Evolutionary conservation across 805 yeast species (phyloP), one percentile per base, ranked within the genome.

Genomic region (Wickerhamomyces ciferrii): DNA sequence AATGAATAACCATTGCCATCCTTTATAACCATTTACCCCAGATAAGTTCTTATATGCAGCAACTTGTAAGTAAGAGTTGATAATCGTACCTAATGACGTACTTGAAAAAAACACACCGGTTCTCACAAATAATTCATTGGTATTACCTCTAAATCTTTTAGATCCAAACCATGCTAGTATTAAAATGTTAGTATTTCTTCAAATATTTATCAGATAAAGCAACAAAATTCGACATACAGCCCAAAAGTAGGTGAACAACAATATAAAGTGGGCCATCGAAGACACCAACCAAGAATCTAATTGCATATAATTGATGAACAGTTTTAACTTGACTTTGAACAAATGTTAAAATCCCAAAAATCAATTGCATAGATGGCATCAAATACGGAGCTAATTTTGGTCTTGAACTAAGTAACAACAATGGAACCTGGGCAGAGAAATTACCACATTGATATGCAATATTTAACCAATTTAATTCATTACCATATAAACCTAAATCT

Each of bases 1-100:
- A 41, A 84, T 77, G 56, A 81, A 84, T 59, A 81, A 78, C 89
- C 89, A 84, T 67, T 82, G 71, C 89, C 89, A 84, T 13, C 87
- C 81, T 9, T 72, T 71, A 13, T 77, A 56, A 1, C 78, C 78
- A 29, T 52, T 52, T 10, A 53, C 56, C 20, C 72, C 75, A 43
- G 59, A 55, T 52, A 74, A 50, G 21, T 53, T 46, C 29, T 64
- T 53, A 36, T 62, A 66, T 32, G 37, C 37, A 10, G 37, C 37
- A 9, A 34, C 37, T n/a, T 34, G 37, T 34, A 34, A 34, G n/a
- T 34, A 34, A n/a, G 37, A 34, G 11, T 18, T 34, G 7, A 34
- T 17, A 7, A 34, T 34, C 20, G 37, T 17, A n/a, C 37, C 37
- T 9, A 34, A 7, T 17, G 37, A 34, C 11, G 37, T 34, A 17